phyloP scores from a whole-genome alignment of 2,329 filamentous ascomycete genomes.

The Aureobasidium pullulans region DNA sequence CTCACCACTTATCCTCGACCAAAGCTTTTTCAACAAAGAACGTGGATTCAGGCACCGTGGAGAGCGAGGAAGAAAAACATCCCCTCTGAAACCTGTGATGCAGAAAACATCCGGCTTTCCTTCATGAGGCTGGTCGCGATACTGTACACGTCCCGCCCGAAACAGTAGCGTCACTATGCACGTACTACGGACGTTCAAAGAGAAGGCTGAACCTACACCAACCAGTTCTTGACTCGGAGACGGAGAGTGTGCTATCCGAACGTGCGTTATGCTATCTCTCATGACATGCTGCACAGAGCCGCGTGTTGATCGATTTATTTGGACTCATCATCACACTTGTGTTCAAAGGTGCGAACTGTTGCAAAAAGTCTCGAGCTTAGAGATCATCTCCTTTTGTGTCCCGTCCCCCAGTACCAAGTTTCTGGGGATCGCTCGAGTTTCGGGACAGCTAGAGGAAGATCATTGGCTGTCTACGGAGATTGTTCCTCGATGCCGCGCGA shows the following conservation, averaged over 20 bases:
- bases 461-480: background rate
- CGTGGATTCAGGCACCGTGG: background rate
- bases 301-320: background rate
- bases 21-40: background rate
- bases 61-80: background rate
- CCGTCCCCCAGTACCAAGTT: background rate
- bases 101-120: background rate
- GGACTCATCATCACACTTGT: too few species aligned
- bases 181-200: background rate
- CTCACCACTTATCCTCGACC: background rate
- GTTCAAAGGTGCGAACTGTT: background rate
- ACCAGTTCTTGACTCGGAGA: background rate
- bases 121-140: background rate
- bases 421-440: background rate
- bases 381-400: background rate
- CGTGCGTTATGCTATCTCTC: background rate
- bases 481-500: background rate
- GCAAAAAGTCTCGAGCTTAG: background rate
- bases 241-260: background rate
- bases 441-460: background rate
- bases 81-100: background rate
- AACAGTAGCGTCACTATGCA: constrained; percentile 5
- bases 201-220: constrained; percentile 6
- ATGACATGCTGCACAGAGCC: background rate
- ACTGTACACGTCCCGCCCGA: background rate